Percentiles rank a stretch among this genome's conserved stretches.
Conservation (phyloP, 441 rosid genomes). For the Adansonia grandidieri region DNA sequence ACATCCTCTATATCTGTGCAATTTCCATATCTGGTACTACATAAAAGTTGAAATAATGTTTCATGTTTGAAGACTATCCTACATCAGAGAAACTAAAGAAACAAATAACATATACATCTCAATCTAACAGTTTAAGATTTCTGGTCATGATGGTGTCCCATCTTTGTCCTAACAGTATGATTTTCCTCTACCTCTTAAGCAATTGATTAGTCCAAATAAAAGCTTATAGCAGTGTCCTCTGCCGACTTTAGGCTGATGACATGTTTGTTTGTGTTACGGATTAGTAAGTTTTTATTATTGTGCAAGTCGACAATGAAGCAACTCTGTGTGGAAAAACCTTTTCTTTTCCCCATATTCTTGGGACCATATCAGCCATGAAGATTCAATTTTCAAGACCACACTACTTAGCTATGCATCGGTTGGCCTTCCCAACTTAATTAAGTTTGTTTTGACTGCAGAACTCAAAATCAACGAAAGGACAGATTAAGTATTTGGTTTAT, state of each 20-base stretch:
- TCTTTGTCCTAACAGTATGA: slow-evolving; percentile 2
- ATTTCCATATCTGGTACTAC: slow-evolving; percentile 6
- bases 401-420: slow-evolving; percentile 5
- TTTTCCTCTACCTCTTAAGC: not conserved
- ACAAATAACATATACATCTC: not conserved
- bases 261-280: not conserved
- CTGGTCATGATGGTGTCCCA: not conserved
- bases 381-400: not conserved
- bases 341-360: not conserved
- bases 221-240: not conserved
- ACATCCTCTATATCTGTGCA: slow-evolving; percentile 6
- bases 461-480: slow-evolving; percentile 86
- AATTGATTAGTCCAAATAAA: not conserved
- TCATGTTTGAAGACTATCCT: not conserved
- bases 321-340: not conserved
- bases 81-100: slow-evolving; percentile 6
- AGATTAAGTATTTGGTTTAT: slow-evolving; percentile 80
- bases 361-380: not conserved
- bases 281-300: not conserved
- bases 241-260: not conserved
- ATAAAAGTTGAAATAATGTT: slow-evolving; percentile 21
- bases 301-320: not conserved
- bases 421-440: slow-evolving; percentile 19
- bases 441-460: slow-evolving; percentile 63
- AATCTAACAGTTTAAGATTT: slow-evolving; percentile 14